Percentiles rank a stretch among this genome's conserved stretches.
Conservation (phyloP, 805 yeast species). For the Komagataella kurtzmanii region DNA sequence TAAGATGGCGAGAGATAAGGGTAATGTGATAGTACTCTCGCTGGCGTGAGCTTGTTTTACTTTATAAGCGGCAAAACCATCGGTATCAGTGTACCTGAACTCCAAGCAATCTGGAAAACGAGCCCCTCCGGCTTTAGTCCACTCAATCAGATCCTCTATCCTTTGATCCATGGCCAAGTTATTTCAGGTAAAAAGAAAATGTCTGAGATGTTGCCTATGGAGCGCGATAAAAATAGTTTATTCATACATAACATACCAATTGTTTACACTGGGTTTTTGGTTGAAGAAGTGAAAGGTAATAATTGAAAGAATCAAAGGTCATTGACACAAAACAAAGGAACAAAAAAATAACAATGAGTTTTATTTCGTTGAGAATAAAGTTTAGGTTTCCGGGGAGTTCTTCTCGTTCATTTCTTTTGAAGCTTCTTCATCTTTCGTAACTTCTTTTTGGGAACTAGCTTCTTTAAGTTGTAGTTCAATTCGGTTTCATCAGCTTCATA, state of each 20-base stretch:
- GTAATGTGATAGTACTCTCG: not conserved
- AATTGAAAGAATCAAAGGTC: not conserved
- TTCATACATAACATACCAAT: not conserved
- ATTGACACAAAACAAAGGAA: not conserved
- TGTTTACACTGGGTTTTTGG: not conserved
- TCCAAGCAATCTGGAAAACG: not conserved
- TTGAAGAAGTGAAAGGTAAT: not conserved
- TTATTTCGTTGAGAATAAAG: too few relatives aligned
- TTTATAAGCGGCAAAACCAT: not conserved
- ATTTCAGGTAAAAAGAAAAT: not conserved
- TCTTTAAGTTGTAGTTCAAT: not conserved
- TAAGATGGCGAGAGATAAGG: not conserved
- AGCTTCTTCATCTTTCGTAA: not conserved
- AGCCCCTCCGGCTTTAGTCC: not conserved
- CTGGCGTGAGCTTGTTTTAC: not conserved
- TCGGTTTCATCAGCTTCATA: not conserved
- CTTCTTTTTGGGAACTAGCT: not conserved
- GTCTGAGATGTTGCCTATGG: not conserved
- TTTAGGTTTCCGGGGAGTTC: not conserved
- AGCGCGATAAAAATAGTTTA: not conserved
- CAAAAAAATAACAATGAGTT: not conserved
- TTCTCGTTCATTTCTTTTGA: not conserved
- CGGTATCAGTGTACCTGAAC: not conserved
- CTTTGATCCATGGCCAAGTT: not conserved
- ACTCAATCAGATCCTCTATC: not conserved